Percentiles rank a stretch among this genome's conserved stretches.
phyloP scores from a whole-genome alignment of 78 protist species.

The Chrysochromulina tobinii region DNA sequence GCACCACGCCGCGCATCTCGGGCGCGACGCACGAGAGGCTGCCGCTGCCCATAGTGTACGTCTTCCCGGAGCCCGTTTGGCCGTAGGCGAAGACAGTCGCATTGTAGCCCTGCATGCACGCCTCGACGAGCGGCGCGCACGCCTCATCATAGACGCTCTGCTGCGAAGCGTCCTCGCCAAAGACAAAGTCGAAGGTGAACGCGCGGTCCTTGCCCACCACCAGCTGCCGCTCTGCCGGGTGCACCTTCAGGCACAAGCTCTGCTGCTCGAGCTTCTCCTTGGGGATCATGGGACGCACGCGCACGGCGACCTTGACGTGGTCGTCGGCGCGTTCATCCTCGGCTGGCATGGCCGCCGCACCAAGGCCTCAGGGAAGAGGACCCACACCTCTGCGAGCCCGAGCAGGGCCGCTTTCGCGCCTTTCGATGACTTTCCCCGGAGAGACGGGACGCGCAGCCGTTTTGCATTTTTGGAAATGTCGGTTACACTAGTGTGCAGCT shows the following conservation, averaged over 20 bases:
- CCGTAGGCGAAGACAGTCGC: neutral
- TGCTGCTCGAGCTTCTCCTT: neutral
- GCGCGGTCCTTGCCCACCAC: slow-evolving; percentile 4
- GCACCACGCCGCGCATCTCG: neutral
- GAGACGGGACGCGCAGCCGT: no score
- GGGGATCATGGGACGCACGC: neutral
- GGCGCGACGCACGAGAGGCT: neutral
- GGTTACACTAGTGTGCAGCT: no score
- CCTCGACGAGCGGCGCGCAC: neutral
- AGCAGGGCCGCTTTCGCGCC: no score
- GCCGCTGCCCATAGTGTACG: slow-evolving; percentile 18
- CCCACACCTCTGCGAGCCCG: no score
- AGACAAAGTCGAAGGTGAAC: slow-evolving; percentile 24
- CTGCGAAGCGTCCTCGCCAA: neutral
- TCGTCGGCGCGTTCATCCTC: no score
- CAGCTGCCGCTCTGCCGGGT: neutral
- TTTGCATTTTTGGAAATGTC: no score
- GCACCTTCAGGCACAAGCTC: neutral
- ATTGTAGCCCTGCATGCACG: slow-evolving; percentile 18
- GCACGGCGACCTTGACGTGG: neutral
- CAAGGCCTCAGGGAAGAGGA: no score
- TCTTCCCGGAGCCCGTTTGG: neutral
- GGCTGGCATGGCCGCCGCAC: no score
- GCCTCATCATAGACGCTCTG: neutral
- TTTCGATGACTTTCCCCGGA: no score